These are phyloP conservation scores for Earliella scabrosa DNA, from an alignment of 1,284 basidiomycete species.

Conservation along the genomic window DNA sequence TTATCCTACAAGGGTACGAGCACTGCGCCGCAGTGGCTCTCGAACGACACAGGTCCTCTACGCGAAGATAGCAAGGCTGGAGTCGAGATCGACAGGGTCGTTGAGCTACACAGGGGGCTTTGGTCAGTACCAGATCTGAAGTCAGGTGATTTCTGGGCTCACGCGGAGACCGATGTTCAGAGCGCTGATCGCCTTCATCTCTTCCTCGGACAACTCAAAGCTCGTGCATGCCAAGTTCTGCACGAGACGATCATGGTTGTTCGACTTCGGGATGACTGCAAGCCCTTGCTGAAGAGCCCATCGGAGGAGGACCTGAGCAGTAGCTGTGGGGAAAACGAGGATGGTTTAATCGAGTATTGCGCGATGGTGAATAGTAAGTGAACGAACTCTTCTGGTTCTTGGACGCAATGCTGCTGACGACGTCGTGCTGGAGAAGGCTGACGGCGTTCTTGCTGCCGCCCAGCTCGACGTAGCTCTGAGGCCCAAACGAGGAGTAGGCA, in stretches of 20 bases:
- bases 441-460: slow-evolving; percentile 52
- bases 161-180: slow-evolving; percentile 72
- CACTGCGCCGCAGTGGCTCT: slow-evolving; percentile 3
- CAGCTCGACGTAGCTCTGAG: slow-evolving; percentile 71
- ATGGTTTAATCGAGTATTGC: background rate
- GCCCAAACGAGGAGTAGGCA: slow-evolving; percentile 81
- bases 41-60: slow-evolving; percentile 37
- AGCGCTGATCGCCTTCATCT: slow-evolving; percentile 61
- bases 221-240: slow-evolving; percentile 63
- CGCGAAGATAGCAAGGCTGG: slow-evolving; percentile 68
- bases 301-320: slow-evolving; percentile 72
- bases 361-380: background rate
- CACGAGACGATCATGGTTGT: slow-evolving; percentile 52
- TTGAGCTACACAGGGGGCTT: slow-evolving; percentile 53
- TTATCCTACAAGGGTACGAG: slow-evolving; percentile 19
- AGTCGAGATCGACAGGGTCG: slow-evolving; percentile 69
- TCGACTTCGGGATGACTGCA: slow-evolving; percentile 82
- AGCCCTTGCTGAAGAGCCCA: slow-evolving; percentile 81
- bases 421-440: slow-evolving; percentile 58
- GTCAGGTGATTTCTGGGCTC: slow-evolving; percentile 25
- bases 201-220: slow-evolving; percentile 64
- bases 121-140: slow-evolving; percentile 5
- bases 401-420: slow-evolving; percentile 51
- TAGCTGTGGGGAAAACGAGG: slow-evolving; percentile 40
- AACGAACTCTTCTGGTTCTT: slow-evolving; percentile 59